Percentiles rank a stretch among this genome's conserved stretches.
These are phyloP conservation scores for Candida oleophila DNA, from an alignment of 805 yeast genomes.

Conservation along the genomic window DNA sequence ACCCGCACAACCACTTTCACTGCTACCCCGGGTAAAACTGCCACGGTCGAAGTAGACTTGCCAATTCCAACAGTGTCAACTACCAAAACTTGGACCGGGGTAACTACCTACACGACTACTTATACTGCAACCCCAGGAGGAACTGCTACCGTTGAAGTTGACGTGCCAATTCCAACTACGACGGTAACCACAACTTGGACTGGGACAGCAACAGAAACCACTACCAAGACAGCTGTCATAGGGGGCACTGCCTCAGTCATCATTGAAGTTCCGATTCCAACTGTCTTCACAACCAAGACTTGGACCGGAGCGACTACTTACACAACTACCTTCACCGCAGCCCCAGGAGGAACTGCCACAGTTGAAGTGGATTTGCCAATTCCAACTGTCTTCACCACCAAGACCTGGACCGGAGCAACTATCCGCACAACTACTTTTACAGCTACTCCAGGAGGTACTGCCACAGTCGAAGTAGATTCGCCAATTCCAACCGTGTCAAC, in stretches of 20 bases:
- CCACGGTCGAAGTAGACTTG: slow-evolving; percentile 9
- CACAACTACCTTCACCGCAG: not conserved
- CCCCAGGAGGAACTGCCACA: slow-evolving; percentile 5
- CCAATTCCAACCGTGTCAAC: slow-evolving; percentile 5
- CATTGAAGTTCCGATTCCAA: slow-evolving; percentile 17
- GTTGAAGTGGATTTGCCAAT: slow-evolving; percentile 6
- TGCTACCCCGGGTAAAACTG: slow-evolving; percentile 8
- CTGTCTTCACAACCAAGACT: slow-evolving; percentile 48
- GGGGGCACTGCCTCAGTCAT: slow-evolving; percentile 9
- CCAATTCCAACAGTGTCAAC: slow-evolving; percentile 4
- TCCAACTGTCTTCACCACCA: not conserved
- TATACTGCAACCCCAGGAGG: slow-evolving; percentile 1
- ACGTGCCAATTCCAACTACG: not conserved
- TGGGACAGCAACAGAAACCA: slow-evolving; percentile 9
- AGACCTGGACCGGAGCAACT: not conserved
- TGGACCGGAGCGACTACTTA: slow-evolving; percentile 1
- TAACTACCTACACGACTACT: slow-evolving; percentile 1
- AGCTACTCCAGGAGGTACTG: slow-evolving; percentile 3
- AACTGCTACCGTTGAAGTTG: slow-evolving; percentile 1
- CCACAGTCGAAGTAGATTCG: slow-evolving; percentile 8
- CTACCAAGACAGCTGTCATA: slow-evolving; percentile 5
- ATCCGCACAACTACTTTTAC: slow-evolving; percentile 8
- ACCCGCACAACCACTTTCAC: slow-evolving; percentile 8
- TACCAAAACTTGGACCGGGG: slow-evolving; percentile 1
- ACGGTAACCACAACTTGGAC: slow-evolving; percentile 11